Evolutionary conservation across 257 asterid genomes (phyloP).

Genomic region (Solanum virginianum): DNA sequence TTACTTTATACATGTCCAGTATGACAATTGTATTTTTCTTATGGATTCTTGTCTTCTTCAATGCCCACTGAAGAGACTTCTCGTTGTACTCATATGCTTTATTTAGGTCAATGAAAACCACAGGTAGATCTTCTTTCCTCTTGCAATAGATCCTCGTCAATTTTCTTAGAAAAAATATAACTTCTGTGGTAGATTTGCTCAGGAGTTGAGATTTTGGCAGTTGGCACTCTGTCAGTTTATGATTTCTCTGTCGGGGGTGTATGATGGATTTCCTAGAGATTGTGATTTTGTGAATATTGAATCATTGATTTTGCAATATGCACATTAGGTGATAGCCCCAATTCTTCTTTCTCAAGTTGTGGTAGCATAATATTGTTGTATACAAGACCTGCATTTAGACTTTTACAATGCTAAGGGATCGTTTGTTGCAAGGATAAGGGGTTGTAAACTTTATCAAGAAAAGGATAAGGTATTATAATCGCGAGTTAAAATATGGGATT

Average conservation of each 20-base stretch:
- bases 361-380: background rate
- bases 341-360: background rate
- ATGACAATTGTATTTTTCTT: background rate
- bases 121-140: background rate
- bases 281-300: background rate
- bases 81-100: background rate
- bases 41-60: background rate
- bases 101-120: background rate
- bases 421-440: background rate
- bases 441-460: background rate
- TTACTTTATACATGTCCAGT: background rate
- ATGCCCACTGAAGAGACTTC: background rate
- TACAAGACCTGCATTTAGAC: background rate
- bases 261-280: background rate
- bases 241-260: background rate
- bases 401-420: background rate
- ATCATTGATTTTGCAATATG: background rate
- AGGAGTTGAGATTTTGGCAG: background rate
- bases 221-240: background rate
- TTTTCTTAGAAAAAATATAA: background rate
- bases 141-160: background rate
- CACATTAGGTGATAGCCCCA: background rate
- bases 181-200: background rate
- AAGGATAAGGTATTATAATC: background rate
- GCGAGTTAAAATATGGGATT: background rate